phyloP scores from a whole-genome alignment of 305 asterid species.

The Fraxinus velutina region DNA sequence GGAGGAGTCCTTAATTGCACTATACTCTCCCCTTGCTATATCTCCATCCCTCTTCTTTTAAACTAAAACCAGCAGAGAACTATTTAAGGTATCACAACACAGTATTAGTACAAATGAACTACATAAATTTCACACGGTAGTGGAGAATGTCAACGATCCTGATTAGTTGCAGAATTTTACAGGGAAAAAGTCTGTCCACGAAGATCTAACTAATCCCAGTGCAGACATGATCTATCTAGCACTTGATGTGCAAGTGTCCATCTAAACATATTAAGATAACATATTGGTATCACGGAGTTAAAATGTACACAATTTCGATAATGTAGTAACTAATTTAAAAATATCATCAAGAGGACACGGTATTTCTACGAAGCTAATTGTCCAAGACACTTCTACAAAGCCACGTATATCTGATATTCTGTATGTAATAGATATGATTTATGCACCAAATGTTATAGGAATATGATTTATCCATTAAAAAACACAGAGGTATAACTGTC shows the following conservation, averaged over 20 bases:
- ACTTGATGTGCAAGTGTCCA: neutral
- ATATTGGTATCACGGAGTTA: neutral
- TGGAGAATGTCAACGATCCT: neutral
- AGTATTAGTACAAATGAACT: neutral
- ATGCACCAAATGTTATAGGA: neutral
- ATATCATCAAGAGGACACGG: neutral
- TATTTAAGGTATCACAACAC: neutral
- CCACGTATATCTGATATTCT: neutral
- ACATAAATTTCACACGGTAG: neutral
- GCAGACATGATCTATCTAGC: neutral
- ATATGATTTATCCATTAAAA: neutral
- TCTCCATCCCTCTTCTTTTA: slow-evolving; percentile 18
- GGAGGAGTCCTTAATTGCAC: neutral
- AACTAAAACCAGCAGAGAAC: slow-evolving; percentile 19
- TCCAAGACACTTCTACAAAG: neutral
- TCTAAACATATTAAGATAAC: neutral
- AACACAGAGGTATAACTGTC: neutral
- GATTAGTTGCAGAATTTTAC: neutral
- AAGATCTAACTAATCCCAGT: neutral
- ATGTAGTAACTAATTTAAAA: neutral
- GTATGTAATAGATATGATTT: neutral
- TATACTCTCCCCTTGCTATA: neutral
- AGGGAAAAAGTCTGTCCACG: neutral
- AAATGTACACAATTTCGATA: neutral
- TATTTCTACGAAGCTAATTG: neutral